Percentiles rank a stretch among this genome's conserved stretches.
Conservation (phyloP, 2,329 filamentous ascomycete genomes). For the Cordyceps cateniannulata region DNA sequence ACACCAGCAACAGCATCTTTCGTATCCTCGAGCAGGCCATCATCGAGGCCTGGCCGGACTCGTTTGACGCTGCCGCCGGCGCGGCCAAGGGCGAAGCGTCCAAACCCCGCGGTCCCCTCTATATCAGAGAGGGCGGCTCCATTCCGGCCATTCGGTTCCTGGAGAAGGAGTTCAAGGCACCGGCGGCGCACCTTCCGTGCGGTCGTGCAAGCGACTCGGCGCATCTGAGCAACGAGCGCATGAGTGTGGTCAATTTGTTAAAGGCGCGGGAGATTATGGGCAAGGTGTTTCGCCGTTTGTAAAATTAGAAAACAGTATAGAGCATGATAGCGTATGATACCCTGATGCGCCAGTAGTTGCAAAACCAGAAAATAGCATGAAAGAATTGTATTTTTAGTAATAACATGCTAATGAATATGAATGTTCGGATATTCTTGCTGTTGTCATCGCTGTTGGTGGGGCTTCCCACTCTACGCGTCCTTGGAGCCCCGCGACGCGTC, state of each 20-base stretch:
- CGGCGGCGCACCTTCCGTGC: constrained; percentile 87
- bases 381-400: neutral
- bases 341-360: neutral
- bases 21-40: constrained; percentile 79
- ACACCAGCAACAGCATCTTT: constrained; percentile 86
- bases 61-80: constrained; percentile 26
- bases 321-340: constrained; percentile 5
- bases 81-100: constrained; percentile 11
- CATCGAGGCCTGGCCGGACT: constrained; percentile 72
- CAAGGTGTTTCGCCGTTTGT: constrained; percentile 70
- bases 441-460: neutral
- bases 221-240: constrained; percentile 91
- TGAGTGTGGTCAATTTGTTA: constrained; percentile 78
- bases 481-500: constrained; percentile 10
- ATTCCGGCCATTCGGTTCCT: constrained; percentile 92
- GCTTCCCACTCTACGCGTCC: constrained; percentile 11
- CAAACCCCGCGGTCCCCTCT: constrained; percentile 62
- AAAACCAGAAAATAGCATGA: neutral
- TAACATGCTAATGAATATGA: neutral
- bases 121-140: constrained; percentile 91
- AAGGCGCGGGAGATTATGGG: constrained; percentile 91
- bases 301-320: constrained; percentile 9
- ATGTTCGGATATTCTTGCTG: neutral
- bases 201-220: constrained; percentile 92
- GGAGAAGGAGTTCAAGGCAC: constrained; percentile 88